Evolutionary conservation across 1,284 basidiomycete genomes (phyloP), one percentile per base, ranked within the genome.

Genomic region (Irpex sp.): DNA sequence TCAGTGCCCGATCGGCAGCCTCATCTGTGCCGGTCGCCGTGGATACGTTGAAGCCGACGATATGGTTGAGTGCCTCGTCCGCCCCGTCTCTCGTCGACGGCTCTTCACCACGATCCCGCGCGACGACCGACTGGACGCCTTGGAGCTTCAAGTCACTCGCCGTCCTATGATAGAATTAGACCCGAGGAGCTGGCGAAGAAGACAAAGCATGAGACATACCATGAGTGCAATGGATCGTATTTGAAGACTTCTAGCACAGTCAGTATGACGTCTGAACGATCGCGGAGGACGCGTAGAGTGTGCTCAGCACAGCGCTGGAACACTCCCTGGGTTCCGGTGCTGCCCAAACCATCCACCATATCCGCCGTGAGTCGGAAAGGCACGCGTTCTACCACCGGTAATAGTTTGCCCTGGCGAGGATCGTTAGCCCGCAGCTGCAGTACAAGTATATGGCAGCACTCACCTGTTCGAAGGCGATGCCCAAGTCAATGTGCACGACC

Each of bases 221-320:
- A 99, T 21, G 88, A 91, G 70, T 97, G 93, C 11, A 99, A 82
- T 0, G 97, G 97, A 76, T 99, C 97, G 72, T 98, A 88, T 74
- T 94, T 95, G 85, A 98, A 97, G 9, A 98, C 97, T 72, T 98
- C 96, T 44, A 99, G 83, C 0, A 99, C 91, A 1, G 96, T 98
- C 81, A 97, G 86, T 71, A 99, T 91, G 52, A 97, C 86, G 62
- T 91, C 90, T 0, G 93, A 92, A 6, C 89, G 87, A 57, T 92
- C 89, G 6, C 96, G 85, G 54, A 98, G 78, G 7, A 98, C 96
- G 13, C 95, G 87, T 13, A 99, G 78, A 0, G 96, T 98, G 75
- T 98, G 94, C 76, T 98, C 94, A 3, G 94, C 91, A 73, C 96
- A 98, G 36, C 94, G 87, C 65, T 97, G 88, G 81, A 97, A 99